Base-by-base conservation (phyloP, 176 grass and related monocot species). In the Tuctoria greenei region DNA sequence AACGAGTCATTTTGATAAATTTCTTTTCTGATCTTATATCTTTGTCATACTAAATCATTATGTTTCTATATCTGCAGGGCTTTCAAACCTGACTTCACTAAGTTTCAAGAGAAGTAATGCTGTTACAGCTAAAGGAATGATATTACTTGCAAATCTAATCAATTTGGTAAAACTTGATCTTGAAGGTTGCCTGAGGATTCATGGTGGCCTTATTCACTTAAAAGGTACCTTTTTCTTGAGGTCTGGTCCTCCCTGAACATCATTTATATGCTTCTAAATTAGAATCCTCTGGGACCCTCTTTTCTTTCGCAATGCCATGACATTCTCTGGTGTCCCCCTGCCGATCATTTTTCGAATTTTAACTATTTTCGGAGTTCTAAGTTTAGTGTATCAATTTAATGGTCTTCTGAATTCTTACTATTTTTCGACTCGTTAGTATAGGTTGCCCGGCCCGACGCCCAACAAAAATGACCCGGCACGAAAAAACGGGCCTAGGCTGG, bases 101-200 rank as follows among this genome's bases (percentile, higher is more conserved):
- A 92, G 91, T 75, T 92, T 99, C 55, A 99, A 95, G 89, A 90
- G 86, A 83, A 90, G 80, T 62, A 79, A 66, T 77, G 77, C 52
- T 80, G 82, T 95, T 73, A 95, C 87, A 69, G 85, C 82, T 61
- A 82, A 99, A 77, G 87, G 87, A 78, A 92, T 92, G 87, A 88
- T 69, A 74, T 73, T 78, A 43, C 83, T 99, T 59, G 47, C 84
- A 55, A 92, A 92, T 67, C 86, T 99, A 76, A n/a, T 88, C 45
- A 90, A 92, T 77, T 88, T 99, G 81, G 61, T 88, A 76, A 95
- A 86, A 73, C 84, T 99, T 27, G 91, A 99, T 74, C 90, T 99
- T 57, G 95, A 99, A 59, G 76, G 85, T 76, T 94, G 91, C 84
- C 78, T 79, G 69, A 87, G 84, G 38, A 92, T 95, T 83, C 91